phyloP scores from a whole-genome alignment of 495 filamentous ascomycete genomes.

The Aspergillus wentii region DNA sequence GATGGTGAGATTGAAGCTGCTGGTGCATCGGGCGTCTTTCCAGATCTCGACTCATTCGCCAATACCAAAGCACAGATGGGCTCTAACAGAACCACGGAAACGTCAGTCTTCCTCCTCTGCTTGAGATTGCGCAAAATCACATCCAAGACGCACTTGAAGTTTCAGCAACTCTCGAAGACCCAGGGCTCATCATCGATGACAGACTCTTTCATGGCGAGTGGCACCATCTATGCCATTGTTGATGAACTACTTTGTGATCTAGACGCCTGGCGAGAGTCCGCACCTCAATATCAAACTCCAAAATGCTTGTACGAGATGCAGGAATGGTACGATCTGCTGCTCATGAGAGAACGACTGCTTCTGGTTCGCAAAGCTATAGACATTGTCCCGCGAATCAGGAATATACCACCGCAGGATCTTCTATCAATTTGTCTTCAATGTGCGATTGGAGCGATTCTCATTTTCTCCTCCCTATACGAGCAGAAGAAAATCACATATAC shows the following conservation, averaged over 20 bases:
- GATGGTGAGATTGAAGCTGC: conserved; percentile 25
- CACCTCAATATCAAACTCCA: conserved; percentile 14
- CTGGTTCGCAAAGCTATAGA: conserved; percentile 22
- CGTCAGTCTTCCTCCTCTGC: conserved; percentile 19
- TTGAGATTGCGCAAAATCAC: conserved; percentile 22
- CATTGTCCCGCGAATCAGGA: conserved; percentile 17
- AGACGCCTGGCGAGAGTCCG: conserved; percentile 14
- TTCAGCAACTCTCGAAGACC: no score
- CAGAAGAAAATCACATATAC: conserved; percentile 18
- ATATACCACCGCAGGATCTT: conserved; percentile 17
- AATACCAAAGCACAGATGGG: no score
- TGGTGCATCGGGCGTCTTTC: conserved; percentile 13
- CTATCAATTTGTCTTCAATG: conserved; percentile 15
- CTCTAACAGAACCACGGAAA: conserved; percentile 16
- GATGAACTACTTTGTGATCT: conserved; percentile 17
- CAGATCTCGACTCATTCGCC: conserved; percentile 12
- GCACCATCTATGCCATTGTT: conserved; percentile 13
- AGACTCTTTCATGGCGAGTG: conserved; percentile 8
- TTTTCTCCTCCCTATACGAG: conserved; percentile 20
- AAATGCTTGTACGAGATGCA: conserved; percentile 18
- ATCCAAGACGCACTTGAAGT: conserved; percentile 16
- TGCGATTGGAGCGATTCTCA: conserved; percentile 13
- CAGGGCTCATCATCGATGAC: no score
- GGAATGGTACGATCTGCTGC: conserved; percentile 23
- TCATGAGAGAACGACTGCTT: conserved; percentile 16